Base-by-base conservation (phyloP, 108 stramenopile species). In the Cyclostephanos invisitatus region DNA sequence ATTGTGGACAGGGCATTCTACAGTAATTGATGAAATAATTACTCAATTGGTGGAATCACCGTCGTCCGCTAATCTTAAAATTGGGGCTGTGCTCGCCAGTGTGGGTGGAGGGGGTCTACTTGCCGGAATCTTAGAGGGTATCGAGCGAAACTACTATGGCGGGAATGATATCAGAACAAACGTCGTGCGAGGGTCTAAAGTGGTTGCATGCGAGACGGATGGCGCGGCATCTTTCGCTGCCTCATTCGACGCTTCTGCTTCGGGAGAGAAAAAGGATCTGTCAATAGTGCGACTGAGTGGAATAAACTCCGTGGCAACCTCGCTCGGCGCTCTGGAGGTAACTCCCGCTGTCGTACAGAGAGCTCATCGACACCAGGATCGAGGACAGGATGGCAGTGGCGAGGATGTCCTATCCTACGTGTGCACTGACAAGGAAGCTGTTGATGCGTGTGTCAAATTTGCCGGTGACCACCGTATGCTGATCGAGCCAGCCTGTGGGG, bases 401-500 rank as follows among this genome's bases (percentile, higher is more conserved):
- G 86, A 83, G 18, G 76, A 66, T 47, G 86, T 92, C 0, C n/a
- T 66, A 4, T 72, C 89, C 5, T 70, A 72, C 29, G 73, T 90
- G 8, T 94, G 93, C 69, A 87, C 87, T 15, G 96, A 97, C 76
- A 73, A 17, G 1, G 91, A 95, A 67, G 96, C 94, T 0, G 81
- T 97, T 20, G 81, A 85, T 22, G 93, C 93, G 11, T 94, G 93
- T 73, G 17, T 87, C 35, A 72, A 69, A 32, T 93, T 96, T 58
- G 83, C 92, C 7, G 38, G 77, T 0, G 93, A 96, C 64, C 90
- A 91, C 68, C 86, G 96, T 17, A 80, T 96, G 50, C 70, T 97
- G 55, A 93, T 97, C 0, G 96, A 97, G 75, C 96, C 96, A 0
- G 93, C 96, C 0, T 96, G 94, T 84, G 96, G 95, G 11, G 96